Evolutionary conservation across 495 filamentous ascomycete species (phyloP).

Genomic region (Terfezia boudieri): DNA sequence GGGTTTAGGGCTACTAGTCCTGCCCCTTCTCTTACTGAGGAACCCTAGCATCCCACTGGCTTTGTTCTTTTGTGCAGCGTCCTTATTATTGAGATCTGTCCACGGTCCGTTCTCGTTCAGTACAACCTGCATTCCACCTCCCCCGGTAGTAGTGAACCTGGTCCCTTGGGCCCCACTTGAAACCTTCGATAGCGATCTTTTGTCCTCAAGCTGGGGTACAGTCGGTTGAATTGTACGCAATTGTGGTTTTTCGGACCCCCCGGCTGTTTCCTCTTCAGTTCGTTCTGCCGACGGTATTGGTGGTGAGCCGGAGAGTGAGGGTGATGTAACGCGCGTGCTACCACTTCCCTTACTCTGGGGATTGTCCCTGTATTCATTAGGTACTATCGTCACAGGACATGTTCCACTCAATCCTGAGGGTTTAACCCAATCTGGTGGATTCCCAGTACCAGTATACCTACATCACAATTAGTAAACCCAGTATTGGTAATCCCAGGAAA

Average conservation of each 20-base stretch:
- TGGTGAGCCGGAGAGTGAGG: conserved; percentile 1
- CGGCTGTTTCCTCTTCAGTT: not conserved
- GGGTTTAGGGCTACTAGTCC: conserved; percentile 80
- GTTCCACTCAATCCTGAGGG: conserved; percentile 1
- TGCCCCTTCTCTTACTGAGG: conserved; percentile 65
- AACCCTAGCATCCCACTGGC: conserved; percentile 71
- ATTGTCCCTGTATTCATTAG: too few species aligned
- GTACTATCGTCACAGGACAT: too few species aligned
- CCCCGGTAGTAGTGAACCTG: conserved; percentile 31
- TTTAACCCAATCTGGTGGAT: conserved; percentile 9
- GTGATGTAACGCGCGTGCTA: conserved; percentile 5
- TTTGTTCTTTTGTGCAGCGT: conserved; percentile 30
- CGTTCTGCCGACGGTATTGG: not conserved
- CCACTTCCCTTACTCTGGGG: not conserved
- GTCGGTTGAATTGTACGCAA: not conserved
- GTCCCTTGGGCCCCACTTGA: conserved; percentile 32
- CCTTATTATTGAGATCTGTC: conserved; percentile 29
- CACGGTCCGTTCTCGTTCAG: conserved; percentile 72
- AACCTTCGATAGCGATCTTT: not conserved
- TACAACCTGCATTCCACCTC: conserved; percentile 77
- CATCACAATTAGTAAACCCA: conserved; percentile 6
- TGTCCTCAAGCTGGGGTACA: not conserved
- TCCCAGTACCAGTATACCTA: conserved; percentile 18
- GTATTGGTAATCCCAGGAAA: not conserved
- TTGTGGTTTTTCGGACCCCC: not conserved